phyloP scores from a whole-genome alignment of 495 filamentous ascomycete species.

The Aspergillus biplanus region DNA sequence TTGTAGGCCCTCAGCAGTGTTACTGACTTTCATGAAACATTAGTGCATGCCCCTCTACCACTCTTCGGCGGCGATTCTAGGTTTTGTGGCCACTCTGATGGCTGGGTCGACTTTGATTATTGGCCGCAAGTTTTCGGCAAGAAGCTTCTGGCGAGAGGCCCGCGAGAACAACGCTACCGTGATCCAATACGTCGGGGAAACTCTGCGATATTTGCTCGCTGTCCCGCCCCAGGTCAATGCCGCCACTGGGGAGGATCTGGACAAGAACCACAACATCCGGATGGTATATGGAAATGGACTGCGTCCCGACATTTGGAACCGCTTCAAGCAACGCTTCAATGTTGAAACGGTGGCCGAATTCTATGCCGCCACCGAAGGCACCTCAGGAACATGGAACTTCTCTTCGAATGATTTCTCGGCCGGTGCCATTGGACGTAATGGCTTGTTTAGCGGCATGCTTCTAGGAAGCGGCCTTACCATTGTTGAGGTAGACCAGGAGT shows the following conservation, averaged over 20 bases:
- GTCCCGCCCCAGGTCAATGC: constrained; percentile 67
- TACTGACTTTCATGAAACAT: constrained; percentile 10
- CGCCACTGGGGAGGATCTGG: constrained; percentile 69
- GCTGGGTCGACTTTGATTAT: constrained; percentile 68
- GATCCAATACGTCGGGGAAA: constrained; percentile 96
- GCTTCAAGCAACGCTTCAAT: constrained; percentile 84
- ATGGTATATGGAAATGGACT: constrained; percentile 92
- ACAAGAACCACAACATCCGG: constrained; percentile 75
- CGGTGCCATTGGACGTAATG: constrained; percentile 83
- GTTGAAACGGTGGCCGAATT: constrained; percentile 84
- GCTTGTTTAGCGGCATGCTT: constrained; percentile 60
- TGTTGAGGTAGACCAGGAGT: constrained; percentile 73
- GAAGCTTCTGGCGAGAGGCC: constrained; percentile 81
- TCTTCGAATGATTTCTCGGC: constrained; percentile 73
- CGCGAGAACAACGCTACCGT: constrained; percentile 73
- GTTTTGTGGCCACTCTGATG: constrained; percentile 61
- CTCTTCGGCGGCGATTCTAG: constrained; percentile 76
- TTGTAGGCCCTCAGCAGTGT: not conserved
- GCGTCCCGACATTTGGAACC: constrained; percentile 88
- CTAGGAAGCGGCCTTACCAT: constrained; percentile 56
- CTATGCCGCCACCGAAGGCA: constrained; percentile 86
- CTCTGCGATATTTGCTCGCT: constrained; percentile 84
- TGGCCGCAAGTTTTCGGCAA: constrained; percentile 80
- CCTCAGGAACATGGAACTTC: constrained; percentile 72
- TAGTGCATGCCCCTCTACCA: constrained; percentile 96